These are phyloP conservation scores for Eucalyptus dawsonii DNA, from an alignment of 345 rosid species.

Conservation along the genomic window DNA sequence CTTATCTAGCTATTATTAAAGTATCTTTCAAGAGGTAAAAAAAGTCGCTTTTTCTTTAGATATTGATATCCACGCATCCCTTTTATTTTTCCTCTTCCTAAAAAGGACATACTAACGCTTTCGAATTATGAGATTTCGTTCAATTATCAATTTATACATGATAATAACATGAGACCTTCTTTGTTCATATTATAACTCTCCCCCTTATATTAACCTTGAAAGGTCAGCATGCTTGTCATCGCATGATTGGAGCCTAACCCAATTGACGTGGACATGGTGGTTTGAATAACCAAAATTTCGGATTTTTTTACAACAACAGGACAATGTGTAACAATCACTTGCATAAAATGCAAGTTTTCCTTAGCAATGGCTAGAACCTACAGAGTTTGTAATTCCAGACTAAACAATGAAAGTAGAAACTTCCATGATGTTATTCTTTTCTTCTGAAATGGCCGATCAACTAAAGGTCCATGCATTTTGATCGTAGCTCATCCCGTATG, in stretches of 20 bases:
- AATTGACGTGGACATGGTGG: not conserved
- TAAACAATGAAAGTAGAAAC: not conserved
- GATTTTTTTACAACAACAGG: not conserved
- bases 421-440: not conserved
- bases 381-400: not conserved
- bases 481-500: conserved; percentile 20
- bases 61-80: not conserved
- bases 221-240: not conserved
- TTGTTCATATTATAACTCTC: not conserved
- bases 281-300: not conserved
- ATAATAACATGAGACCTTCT: not conserved
- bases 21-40: too few relatives aligned
- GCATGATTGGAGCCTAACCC: not conserved
- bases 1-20: too few relatives aligned
- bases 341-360: not conserved
- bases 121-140: not conserved
- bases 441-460: not conserved
- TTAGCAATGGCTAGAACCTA: not conserved
- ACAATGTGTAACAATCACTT: not conserved
- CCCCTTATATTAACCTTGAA: not conserved
- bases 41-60: not conserved
- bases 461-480: not conserved
- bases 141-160: not conserved
- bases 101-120: not conserved
- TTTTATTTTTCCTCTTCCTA: not conserved